These are phyloP conservation scores for Pisolithus tinctorius DNA, from an alignment of 768 basidiomycete species.

Conservation along the genomic window DNA sequence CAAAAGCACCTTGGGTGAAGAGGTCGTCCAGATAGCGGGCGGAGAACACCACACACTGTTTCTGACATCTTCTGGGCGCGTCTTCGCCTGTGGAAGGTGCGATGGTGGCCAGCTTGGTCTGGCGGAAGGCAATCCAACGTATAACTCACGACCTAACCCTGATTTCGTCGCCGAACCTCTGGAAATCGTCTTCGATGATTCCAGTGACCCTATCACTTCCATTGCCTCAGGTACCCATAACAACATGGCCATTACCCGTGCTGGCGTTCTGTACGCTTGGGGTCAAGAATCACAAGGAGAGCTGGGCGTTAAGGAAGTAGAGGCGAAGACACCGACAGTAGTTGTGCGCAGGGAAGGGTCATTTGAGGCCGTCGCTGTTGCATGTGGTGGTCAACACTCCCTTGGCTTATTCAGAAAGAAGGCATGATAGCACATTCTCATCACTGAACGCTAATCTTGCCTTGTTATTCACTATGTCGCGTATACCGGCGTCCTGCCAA, in stretches of 20 bases:
- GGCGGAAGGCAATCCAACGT: slow-evolving; percentile 57
- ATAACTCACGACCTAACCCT: slow-evolving; percentile 43
- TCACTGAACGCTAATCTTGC: background rate
- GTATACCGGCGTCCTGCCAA: too few relatives aligned
- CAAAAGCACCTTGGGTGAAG: slow-evolving; percentile 53
- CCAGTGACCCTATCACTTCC: slow-evolving; percentile 55
- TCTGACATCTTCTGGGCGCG: slow-evolving; percentile 73
- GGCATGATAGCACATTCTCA: slow-evolving; percentile 12
- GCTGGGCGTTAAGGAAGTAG: slow-evolving; percentile 56
- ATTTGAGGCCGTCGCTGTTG: slow-evolving; percentile 43
- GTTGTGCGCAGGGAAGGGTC: slow-evolving; percentile 69
- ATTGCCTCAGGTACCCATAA: slow-evolving; percentile 68
- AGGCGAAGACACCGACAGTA: slow-evolving; percentile 55
- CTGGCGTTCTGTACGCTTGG: slow-evolving; percentile 69
- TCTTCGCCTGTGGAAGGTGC: slow-evolving; percentile 81
- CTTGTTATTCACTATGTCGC: too few relatives aligned
- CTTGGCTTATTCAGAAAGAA: slow-evolving; percentile 68
- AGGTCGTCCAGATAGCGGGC: slow-evolving; percentile 68
- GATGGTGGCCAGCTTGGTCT: slow-evolving; percentile 83
- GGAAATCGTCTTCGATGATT: slow-evolving; percentile 56
- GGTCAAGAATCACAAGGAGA: slow-evolving; percentile 76
- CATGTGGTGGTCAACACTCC: slow-evolving; percentile 78
- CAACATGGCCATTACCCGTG: slow-evolving; percentile 61
- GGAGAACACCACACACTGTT: slow-evolving; percentile 92
- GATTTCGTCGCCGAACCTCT: slow-evolving; percentile 65